Evolutionary conservation across 2,329 filamentous ascomycete species (phyloP).

Genomic region (Graphium sp.): DNA sequence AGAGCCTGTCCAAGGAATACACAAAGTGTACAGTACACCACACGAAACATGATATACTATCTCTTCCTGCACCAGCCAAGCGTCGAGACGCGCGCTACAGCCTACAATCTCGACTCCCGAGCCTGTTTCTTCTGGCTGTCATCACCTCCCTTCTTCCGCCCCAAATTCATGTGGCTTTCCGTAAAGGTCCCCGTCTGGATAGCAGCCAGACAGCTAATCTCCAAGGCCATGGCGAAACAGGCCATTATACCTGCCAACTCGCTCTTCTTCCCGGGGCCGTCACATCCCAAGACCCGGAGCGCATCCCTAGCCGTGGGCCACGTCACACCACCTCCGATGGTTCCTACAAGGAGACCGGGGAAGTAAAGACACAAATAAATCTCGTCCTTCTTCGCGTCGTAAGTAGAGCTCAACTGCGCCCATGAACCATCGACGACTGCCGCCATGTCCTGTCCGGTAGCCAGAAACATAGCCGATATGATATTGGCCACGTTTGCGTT

Average conservation of each 20-base stretch:
- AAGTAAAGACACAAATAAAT: slow-evolving; percentile 1
- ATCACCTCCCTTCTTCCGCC: too few relatives aligned
- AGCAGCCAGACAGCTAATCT: slow-evolving; percentile 1
- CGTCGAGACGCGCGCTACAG: too few relatives aligned
- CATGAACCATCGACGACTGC: not conserved
- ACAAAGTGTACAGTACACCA: too few relatives aligned
- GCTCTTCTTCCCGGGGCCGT: not conserved
- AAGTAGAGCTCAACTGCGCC: slow-evolving; percentile 1
- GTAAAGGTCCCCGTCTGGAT: slow-evolving; percentile 1
- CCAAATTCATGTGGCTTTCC: not conserved
- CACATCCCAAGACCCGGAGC: slow-evolving; percentile 4
- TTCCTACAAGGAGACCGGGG: not conserved
- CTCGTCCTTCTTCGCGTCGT: not conserved
- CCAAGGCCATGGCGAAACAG: slow-evolving; percentile 1
- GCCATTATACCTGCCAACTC: slow-evolving; percentile 2
- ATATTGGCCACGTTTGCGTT: slow-evolving; percentile 1
- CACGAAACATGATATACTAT: too few relatives aligned
- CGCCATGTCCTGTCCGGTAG: slow-evolving; percentile 3
- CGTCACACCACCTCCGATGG: slow-evolving; percentile 1
- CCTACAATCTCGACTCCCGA: too few relatives aligned
- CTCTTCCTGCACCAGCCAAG: too few relatives aligned
- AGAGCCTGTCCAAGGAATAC: too few relatives aligned
- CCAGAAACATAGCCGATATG: slow-evolving; percentile 1
- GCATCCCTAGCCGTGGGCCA: slow-evolving; percentile 1
- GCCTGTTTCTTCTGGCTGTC: too few relatives aligned